Base-by-base conservation (phyloP, 1,139 yeast genomes). In the Geotrichum australiense region DNA sequence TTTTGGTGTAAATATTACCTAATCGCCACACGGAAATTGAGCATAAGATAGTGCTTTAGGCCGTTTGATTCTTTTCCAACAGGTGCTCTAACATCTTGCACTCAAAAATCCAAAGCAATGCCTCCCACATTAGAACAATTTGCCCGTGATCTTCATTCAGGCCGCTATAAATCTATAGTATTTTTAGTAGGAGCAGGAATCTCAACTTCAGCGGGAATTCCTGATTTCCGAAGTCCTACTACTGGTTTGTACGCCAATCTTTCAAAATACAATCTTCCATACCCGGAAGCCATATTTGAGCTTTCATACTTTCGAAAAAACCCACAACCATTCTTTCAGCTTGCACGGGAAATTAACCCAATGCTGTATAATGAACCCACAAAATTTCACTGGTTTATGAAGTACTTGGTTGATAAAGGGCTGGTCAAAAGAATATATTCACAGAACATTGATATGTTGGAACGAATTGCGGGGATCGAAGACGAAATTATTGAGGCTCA, bases 231-330 rank as follows among this genome's bases (percentile, higher is more conserved):
- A 51, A 79, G 94, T 15, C 96, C 97, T 0, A 74, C 78, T 38
- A 89, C 97, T 0, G 98, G 98, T 0, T 69, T 89, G 6, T 89
- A 89, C 55, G 76, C 89, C 49, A 89, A 91, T 57, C 66, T 91
- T 43, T 74, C 83, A 33, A 71, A 76, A 49, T 66, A 89, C 29
- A 70, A 84, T 33, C 66, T 89, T 36, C 97, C 97, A 4, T 87
- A 76, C 56, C 93, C 97, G 0, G 98, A 89, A 59, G 96, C 96
- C 0, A 96, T 91, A 1, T 91, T 89, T 60, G 97, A 87, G 57
- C 80, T 89, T 25, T 87, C 79, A 24, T 91, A 76, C 61, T 85
- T 86, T 59, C 65, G 71, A 39, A 69, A 79, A 44, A 72, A 74
- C 41, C 97, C 97, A 0, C 70, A 74, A 50, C 93, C 96, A 0